A percentile compares a stretch with the other conserved stretches of the same genome.
Conservation (phyloP, 495 filamentous ascomycete genomes). For the Penicillium alfredii region DNA sequence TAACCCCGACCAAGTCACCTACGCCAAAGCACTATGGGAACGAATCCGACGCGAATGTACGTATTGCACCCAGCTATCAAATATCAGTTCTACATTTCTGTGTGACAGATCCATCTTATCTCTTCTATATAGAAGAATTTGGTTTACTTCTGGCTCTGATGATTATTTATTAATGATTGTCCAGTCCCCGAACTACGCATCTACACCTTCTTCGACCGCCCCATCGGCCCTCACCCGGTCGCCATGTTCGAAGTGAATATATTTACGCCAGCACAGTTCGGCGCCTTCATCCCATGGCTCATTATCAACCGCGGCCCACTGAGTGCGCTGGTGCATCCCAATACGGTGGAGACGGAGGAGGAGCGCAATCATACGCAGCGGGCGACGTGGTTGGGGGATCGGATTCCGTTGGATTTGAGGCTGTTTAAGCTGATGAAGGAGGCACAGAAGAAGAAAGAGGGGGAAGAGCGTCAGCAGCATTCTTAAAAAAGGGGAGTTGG, state of each 20-base stretch:
- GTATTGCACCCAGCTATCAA: conserved; percentile 14
- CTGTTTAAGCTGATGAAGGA: conserved; percentile 47
- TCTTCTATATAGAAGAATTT: too few species aligned
- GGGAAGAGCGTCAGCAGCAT: conserved; percentile 3
- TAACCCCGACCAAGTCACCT: conserved; percentile 55
- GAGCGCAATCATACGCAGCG: conserved; percentile 66
- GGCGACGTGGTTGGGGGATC: conserved; percentile 81
- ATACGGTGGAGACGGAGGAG: conserved; percentile 54
- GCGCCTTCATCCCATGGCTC: conserved; percentile 81
- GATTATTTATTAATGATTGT: too few species aligned
- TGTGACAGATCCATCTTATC: too few species aligned
- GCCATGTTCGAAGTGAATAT: conserved; percentile 92
- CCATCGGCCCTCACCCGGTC: conserved; percentile 74
- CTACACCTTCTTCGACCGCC: conserved; percentile 69
- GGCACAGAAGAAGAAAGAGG: conserved; percentile 19
- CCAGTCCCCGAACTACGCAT: conserved; percentile 80
- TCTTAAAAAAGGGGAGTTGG: too few species aligned
- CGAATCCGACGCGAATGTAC: conserved; percentile 75
- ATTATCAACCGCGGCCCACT: conserved; percentile 77
- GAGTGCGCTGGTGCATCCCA: conserved; percentile 75
- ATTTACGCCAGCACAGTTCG: conserved; percentile 79
- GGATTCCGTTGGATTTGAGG: conserved; percentile 60
- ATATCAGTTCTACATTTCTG: background rate
- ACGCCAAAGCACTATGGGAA: conserved; percentile 67
- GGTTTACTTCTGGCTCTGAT: too few species aligned